phyloP scores from a whole-genome alignment of 106 monocot species.

The Vanilla planifolia region DNA sequence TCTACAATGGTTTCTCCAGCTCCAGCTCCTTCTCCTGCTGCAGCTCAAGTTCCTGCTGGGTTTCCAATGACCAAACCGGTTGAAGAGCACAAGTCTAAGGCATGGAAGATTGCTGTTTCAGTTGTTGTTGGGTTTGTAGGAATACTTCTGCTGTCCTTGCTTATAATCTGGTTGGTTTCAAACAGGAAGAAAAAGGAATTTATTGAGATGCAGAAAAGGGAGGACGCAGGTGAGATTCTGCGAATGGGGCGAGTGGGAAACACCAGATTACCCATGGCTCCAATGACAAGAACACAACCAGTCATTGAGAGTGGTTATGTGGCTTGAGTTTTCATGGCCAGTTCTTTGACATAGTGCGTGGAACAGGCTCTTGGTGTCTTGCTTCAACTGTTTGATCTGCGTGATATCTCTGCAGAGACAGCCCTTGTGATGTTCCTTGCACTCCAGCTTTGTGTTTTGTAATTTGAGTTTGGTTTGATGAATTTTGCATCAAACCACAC shows the following conservation, averaged over 20 bases:
- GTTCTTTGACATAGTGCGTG: background rate
- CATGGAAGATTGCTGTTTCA: slow-evolving; percentile 41
- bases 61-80: background rate
- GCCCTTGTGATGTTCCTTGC: no score
- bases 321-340: slow-evolving; percentile 20
- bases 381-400: background rate
- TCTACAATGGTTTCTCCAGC: slow-evolving; percentile 14
- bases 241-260: slow-evolving; percentile 29
- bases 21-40: slow-evolving; percentile 6
- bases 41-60: background rate
- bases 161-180: slow-evolving; percentile 16
- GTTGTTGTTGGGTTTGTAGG: slow-evolving; percentile 28
- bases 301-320: slow-evolving; percentile 52
- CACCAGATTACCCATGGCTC: slow-evolving; percentile 43
- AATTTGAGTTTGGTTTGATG: background rate
- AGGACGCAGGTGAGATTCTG: slow-evolving; percentile 29
- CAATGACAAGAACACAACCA: slow-evolving; percentile 43
- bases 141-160: slow-evolving; percentile 26
- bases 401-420: background rate
- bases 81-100: slow-evolving; percentile 25
- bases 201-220: slow-evolving; percentile 33
- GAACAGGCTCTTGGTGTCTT: background rate
- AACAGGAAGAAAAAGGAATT: slow-evolving; percentile 25
- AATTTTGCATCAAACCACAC: background rate
- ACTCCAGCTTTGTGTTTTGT: no score